These are phyloP conservation scores for Paxillus rubicundulus DNA, from an alignment of 768 basidiomycete genomes.

Conservation along the genomic window DNA sequence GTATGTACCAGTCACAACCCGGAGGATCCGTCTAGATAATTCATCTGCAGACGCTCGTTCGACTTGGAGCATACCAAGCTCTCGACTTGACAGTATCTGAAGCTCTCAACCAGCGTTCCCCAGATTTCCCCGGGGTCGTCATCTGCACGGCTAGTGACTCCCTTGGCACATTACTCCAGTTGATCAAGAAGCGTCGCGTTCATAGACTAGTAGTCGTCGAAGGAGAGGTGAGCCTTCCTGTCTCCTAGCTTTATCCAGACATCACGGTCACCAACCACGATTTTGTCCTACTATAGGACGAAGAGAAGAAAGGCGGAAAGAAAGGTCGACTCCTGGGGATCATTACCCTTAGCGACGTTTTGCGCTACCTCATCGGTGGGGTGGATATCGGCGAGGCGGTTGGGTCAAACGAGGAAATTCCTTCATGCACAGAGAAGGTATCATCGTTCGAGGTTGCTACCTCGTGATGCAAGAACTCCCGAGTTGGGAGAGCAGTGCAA, in stretches of 20 bases:
- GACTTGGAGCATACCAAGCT: constrained; percentile 92
- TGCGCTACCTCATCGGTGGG: constrained; percentile 77
- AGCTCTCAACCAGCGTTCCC: constrained; percentile 86
- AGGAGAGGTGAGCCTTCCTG: constrained; percentile 60
- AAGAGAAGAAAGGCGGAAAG: constrained; percentile 75
- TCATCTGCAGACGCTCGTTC: constrained; percentile 76
- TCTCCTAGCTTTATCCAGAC: not conserved
- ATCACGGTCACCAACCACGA: not conserved
- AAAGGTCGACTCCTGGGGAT: constrained; percentile 83
- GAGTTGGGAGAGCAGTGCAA: not conserved
- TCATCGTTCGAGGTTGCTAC: constrained; percentile 17
- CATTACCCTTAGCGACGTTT: constrained; percentile 85
- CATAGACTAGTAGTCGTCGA: constrained; percentile 96
- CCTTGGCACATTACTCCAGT: constrained; percentile 81
- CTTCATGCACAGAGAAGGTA: constrained; percentile 10
- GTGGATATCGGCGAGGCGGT: constrained; percentile 47
- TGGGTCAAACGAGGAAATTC: constrained; percentile 35
- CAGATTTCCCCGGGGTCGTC: constrained; percentile 96
- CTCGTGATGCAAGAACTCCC: constrained; percentile 4
- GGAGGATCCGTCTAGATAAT: constrained; percentile 4
- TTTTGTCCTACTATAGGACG: constrained; percentile 50
- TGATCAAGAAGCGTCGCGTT: constrained; percentile 90
- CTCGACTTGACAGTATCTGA: constrained; percentile 91
- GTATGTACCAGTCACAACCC: constrained; percentile 38
- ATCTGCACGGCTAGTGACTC: constrained; percentile 93